These are phyloP conservation scores for Forsythia suspensa DNA, from an alignment of 257 asterid species.

Conservation along the genomic window DNA sequence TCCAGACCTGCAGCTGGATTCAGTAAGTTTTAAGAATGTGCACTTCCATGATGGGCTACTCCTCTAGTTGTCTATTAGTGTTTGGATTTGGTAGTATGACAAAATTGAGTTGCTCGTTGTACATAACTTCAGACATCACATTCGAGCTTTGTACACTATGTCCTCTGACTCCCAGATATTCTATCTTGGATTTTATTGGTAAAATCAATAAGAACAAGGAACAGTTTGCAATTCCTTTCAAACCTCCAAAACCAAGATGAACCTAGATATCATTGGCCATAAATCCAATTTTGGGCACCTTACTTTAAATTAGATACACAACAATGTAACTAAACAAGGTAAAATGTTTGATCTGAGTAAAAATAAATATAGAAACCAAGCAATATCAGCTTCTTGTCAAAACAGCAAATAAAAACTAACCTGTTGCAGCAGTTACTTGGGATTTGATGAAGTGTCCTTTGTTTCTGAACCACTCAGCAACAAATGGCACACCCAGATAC, in stretches of 20 bases:
- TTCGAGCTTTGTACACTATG: not conserved
- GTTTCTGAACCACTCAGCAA: slow-evolving; percentile 99
- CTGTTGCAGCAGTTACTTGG: slow-evolving; percentile 99
- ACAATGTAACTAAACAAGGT: slow-evolving; percentile 12
- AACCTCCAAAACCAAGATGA: not conserved
- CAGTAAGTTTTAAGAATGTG: not conserved
- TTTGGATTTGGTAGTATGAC: not conserved
- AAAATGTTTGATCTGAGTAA: not conserved
- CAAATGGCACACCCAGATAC: slow-evolving; percentile 86
- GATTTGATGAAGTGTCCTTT: slow-evolving; percentile 97
- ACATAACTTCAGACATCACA: not conserved
- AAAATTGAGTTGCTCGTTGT: not conserved
- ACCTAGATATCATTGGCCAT: slow-evolving; percentile 4
- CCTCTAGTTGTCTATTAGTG: too few species aligned
- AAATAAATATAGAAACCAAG: not conserved
- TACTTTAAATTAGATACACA: slow-evolving; percentile 15
- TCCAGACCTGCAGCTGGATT: too few species aligned
- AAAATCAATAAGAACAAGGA: slow-evolving; percentile 9
- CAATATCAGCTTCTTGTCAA: slow-evolving; percentile 5
- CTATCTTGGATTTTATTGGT: slow-evolving; percentile 2
- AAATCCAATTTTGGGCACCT: slow-evolving; percentile 7
- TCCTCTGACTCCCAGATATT: slow-evolving; percentile 5
- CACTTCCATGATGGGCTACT: not conserved
- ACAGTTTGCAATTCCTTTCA: not conserved
- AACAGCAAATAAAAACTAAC: slow-evolving; percentile 35